Evolutionary conservation across 148 eudicot species (phyloP).

Genomic region (Rhododendron kiyosumense): DNA sequence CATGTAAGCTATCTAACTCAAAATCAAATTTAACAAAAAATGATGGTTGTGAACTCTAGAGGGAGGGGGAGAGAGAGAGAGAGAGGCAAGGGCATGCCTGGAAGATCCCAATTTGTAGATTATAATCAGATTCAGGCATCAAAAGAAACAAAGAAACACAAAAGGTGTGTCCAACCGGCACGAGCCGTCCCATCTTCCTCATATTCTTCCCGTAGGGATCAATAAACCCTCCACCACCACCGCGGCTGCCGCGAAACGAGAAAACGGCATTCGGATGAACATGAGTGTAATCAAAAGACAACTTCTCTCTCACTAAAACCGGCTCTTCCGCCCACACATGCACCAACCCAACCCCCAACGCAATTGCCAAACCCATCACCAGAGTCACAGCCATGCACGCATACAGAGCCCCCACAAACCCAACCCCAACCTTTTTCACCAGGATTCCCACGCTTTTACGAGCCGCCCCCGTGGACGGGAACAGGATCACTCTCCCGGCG

Average conservation of each 20-base stretch:
- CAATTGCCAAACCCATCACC: slow-evolving; percentile 38
- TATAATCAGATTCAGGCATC: slow-evolving; percentile 88
- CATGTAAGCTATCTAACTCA: too few species aligned
- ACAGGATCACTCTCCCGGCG: not conserved
- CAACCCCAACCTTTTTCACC: slow-evolving; percentile 35
- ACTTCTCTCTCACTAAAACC: slow-evolving; percentile 29
- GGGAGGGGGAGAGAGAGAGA: not conserved
- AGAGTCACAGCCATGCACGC: slow-evolving; percentile 31
- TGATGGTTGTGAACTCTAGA: not conserved
- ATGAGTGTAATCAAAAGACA: slow-evolving; percentile 60
- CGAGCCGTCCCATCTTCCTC: slow-evolving; percentile 6
- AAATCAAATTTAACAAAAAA: too few species aligned
- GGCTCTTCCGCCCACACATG: slow-evolving; percentile 67
- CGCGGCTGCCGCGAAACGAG: slow-evolving; percentile 9
- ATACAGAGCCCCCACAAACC: slow-evolving; percentile 48
- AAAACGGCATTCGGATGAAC: slow-evolving; percentile 44
- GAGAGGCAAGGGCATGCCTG: slow-evolving; percentile 8
- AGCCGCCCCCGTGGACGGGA: not conserved
- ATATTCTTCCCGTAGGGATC: not conserved
- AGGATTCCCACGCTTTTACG: not conserved
- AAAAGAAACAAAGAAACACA: slow-evolving; percentile 40
- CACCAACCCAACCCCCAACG: slow-evolving; percentile 49
- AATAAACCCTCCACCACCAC: not conserved
- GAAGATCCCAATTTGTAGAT: slow-evolving; percentile 58
- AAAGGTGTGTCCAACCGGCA: slow-evolving; percentile 63